These are phyloP conservation scores for Tremella yokohamensis DNA, from an alignment of 768 basidiomycete genomes.

Conservation along the genomic window DNA sequence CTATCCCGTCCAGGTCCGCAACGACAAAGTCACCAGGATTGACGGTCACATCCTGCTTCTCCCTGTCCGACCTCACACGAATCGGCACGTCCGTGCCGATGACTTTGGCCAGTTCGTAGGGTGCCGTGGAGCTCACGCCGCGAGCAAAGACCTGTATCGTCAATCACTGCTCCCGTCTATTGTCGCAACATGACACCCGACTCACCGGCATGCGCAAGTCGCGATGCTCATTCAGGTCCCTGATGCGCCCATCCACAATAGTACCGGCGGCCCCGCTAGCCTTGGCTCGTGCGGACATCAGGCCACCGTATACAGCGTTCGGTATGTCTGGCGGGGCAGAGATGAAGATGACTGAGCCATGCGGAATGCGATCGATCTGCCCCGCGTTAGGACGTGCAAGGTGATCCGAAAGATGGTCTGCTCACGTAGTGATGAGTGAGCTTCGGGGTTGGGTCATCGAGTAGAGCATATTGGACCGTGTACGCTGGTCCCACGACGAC, in stretches of 20 bases:
- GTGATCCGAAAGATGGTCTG: background rate
- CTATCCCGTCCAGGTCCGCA: conserved; percentile 86
- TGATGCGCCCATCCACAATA: conserved; percentile 66
- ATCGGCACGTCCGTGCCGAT: conserved; percentile 15
- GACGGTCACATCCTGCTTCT: conserved; percentile 55
- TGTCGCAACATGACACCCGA: background rate
- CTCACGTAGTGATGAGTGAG: conserved; percentile 10
- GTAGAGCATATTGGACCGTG: conserved; percentile 59
- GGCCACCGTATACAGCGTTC: conserved; percentile 89
- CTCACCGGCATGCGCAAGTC: conserved; percentile 63
- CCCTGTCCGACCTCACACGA: background rate
- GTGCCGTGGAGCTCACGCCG: conserved; percentile 31
- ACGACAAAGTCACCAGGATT: conserved; percentile 75
- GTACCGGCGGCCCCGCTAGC: conserved; percentile 69
- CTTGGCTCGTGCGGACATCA: conserved; percentile 79
- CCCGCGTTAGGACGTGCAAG: too few species aligned
- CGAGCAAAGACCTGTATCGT: conserved; percentile 17
- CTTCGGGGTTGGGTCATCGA: background rate
- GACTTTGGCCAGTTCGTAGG: conserved; percentile 53
- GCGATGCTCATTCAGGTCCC: conserved; percentile 77
- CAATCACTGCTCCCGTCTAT: too few species aligned
- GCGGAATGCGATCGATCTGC: conserved; percentile 10
- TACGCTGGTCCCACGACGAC: conserved; percentile 73
- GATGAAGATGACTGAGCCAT: conserved; percentile 11
- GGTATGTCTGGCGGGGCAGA: background rate